A percentile compares a stretch with the other conserved stretches of the same genome.
phyloP scores from a whole-genome alignment of 345 rosid species.

The Gossypium herbaceum region DNA sequence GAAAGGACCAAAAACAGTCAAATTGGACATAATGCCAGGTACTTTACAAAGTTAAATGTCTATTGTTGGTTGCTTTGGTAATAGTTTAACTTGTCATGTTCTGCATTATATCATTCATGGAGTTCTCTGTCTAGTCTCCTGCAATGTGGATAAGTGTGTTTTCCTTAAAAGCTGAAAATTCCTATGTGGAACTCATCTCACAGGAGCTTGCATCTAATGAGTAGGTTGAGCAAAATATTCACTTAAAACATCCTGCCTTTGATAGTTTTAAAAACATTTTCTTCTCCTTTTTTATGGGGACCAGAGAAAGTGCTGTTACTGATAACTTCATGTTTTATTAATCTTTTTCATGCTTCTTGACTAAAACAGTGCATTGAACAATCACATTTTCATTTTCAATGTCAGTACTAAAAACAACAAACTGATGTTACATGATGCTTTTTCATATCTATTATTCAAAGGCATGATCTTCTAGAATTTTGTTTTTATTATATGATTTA shows the following conservation, averaged over 20 bases:
- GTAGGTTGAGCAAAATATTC: not conserved
- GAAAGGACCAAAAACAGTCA: slow-evolving; percentile 75
- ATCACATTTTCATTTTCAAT: not conserved
- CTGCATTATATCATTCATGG: not conserved
- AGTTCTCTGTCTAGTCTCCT: not conserved
- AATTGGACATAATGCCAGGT: slow-evolving; percentile 86
- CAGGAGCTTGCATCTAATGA: not conserved
- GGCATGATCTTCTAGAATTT: not conserved
- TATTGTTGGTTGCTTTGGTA: slow-evolving; percentile 9
- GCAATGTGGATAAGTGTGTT: not conserved
- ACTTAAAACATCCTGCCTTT: not conserved
- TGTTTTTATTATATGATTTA: not conserved
- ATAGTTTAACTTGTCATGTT: not conserved
- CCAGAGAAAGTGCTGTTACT: not conserved
- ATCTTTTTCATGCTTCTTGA: not conserved
- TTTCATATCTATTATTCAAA: not conserved
- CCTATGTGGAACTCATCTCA: not conserved
- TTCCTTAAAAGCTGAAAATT: not conserved
- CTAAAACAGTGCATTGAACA: not conserved
- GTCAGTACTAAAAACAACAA: not conserved
- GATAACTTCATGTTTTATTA: not conserved
- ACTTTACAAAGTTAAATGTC: slow-evolving; percentile 5
- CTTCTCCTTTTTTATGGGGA: not conserved
- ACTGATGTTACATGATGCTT: not conserved
- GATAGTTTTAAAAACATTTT: not conserved